Percentiles rank a stretch among this genome's conserved stretches.
Evolutionary conservation across 331 rosid genomes (phyloP).

Genomic region (Spiraea crenata): DNA sequence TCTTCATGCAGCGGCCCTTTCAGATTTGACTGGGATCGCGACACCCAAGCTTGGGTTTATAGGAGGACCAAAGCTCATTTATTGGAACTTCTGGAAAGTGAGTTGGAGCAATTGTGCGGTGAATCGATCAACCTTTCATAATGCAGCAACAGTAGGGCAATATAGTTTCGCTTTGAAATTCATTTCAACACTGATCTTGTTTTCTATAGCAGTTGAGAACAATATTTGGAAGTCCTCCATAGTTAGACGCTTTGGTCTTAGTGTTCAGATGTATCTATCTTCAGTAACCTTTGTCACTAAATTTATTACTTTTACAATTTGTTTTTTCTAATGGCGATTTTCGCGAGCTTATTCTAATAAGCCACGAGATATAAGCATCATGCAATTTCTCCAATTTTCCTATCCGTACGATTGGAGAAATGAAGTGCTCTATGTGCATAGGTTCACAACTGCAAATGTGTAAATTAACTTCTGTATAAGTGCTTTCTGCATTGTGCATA

Average conservation of each 20-base stretch:
- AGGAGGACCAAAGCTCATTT: conserved; percentile 64
- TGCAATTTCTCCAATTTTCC: too few relatives aligned
- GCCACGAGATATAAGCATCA: too few relatives aligned
- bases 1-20: conserved; percentile 75
- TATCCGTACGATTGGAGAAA: too few relatives aligned
- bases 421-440: too few relatives aligned
- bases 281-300: not conserved
- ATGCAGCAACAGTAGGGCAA: conserved; percentile 4
- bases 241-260: not conserved
- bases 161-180: not conserved
- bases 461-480: not conserved
- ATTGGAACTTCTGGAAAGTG: conserved; percentile 51
- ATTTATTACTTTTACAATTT: too few relatives aligned
- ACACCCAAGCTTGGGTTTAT: conserved; percentile 68
- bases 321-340: not conserved
- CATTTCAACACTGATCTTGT: not conserved
- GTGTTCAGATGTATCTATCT: not conserved
- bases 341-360: not conserved
- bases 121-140: conserved; percentile 57
- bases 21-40: conserved; percentile 85
- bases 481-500: too few relatives aligned
- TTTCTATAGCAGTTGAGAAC: not conserved
- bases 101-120: conserved; percentile 69
- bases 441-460: not conserved
- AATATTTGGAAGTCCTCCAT: not conserved